Base-by-base conservation (phyloP, 164 flowering plant species). In the Aristolochia californica region DNA sequence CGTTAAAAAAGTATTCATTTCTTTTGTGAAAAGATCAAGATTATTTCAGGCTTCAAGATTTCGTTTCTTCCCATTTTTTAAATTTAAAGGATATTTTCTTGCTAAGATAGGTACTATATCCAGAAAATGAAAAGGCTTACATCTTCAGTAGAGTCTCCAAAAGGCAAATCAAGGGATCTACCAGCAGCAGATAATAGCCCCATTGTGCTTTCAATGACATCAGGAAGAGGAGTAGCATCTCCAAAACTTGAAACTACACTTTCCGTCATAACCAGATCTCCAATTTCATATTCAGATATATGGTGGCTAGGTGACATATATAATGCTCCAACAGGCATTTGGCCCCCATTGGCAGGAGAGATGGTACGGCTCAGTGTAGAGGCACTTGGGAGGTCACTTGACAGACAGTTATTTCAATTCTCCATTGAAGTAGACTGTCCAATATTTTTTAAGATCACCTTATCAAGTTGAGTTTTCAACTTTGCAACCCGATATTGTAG, bases 201-300 rank as follows among this genome's bases (percentile, higher is more conserved):
- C 40, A 77, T 77, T 1, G 88, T 83, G 78, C 83, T 90, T 61
- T 90, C 96, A 64, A 84, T 77, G 53, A 84, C 73, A 70, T 84
- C 95, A 38, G 90, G 87, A 64, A 82, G 71, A 58, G 69, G 66
- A 62, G 78, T 62, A 22, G 69, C 76, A 48, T 82, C 84, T 55
- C 70, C 85, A 66, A 70, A 75, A 66, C 83, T 79, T 38, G 95
- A 84, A 53, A 80, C 71, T 12, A 60, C 77, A 63, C 77, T 76
- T 54, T 77, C 87, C 61, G 80, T 77, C 64, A 81, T 40, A 22
- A 71, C 75, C 18, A 76, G 57, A 56, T 85, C 84, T 22, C 66
- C 81, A 17, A 72, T 30, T 26, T 78, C 88, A 68, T 67, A 83
- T 5, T 77, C 87, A 26, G 74, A 45, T n/a, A 77, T 57, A 56